Base-by-base conservation (phyloP, 345 rosid species). In the Anastatica hierochuntica region DNA sequence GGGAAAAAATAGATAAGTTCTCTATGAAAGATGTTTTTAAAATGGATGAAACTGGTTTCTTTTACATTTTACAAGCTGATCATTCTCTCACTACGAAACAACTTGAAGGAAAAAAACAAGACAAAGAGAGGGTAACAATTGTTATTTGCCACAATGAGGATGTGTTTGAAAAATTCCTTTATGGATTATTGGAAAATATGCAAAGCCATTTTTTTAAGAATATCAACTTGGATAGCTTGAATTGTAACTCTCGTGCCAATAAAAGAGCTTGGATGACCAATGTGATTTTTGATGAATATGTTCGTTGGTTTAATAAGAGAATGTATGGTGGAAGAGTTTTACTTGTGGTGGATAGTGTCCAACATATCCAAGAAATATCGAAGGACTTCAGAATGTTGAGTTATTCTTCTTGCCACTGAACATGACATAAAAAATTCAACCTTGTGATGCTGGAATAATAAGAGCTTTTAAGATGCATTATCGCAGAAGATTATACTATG, bases 31-130 rank as follows among this genome's bases (percentile, higher is more conserved):
- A 42, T 42, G 16, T 49, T 49, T 29, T 42, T 11, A 18, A 42
- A 8, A 42, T 42, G 23, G 46, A 42, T 42, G 46, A 42, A 42
- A 42, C 46, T 7, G 27, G 27, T 49, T 31, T 49, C 11, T 49
- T 49, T 49, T 49, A 49, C 2, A 49, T 11, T 15, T 49, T 49
- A 49, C 40, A 49, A 49, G 54, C 10, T 30, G 54, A 31, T 49
- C 40, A 17, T 31, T 49, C 11, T 49, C 54, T 49, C 18, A n/a
- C n/a, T n/a, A n/a, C n/a, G n/a, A n/a, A n/a, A n/a, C n/a, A n/a
- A n/a, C n/a, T n/a, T n/a, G n/a, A n/a, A n/a, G n/a, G n/a, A n/a
- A n/a, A n/a, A n/a, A 15, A 30, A 6, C 10, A 49, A 49, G 39
- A 30, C 14, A 49, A 17, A 49, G 15, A 49, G 30, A 27, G 23